These are phyloP conservation scores for Rhizopogon roseolus DNA, from an alignment of 768 basidiomycete species.

Conservation along the genomic window DNA sequence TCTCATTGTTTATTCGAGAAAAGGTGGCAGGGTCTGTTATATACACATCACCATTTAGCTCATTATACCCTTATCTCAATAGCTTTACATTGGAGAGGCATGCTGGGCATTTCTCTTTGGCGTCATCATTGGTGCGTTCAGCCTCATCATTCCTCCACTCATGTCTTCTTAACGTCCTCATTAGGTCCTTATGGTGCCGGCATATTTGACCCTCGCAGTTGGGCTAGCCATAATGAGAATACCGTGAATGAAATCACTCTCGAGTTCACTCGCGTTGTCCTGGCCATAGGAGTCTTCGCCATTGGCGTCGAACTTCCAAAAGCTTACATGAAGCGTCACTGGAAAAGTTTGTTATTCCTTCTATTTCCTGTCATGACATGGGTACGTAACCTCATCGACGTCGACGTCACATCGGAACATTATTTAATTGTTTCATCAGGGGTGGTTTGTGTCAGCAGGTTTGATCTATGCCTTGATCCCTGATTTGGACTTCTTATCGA, in stretches of 20 bases:
- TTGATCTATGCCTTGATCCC: conserved; percentile 93
- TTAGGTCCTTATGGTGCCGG: conserved; percentile 78
- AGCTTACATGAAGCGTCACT: conserved; percentile 91
- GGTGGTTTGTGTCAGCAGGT: conserved; percentile 91
- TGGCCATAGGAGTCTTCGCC: conserved; percentile 96
- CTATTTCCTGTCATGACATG: conserved; percentile 81
- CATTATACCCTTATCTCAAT: conserved; percentile 4
- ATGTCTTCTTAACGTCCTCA: conserved; percentile 5
- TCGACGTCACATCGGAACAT: conserved; percentile 1
- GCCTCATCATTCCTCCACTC: neutral
- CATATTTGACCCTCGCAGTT: conserved; percentile 77
- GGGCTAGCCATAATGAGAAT: conserved; percentile 50
- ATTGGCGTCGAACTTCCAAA: conserved; percentile 97
- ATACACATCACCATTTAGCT: neutral
- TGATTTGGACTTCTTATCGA: conserved; percentile 81
- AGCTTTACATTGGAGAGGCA: conserved; percentile 95
- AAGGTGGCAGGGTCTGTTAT: conserved; percentile 39
- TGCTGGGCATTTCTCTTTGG: conserved; percentile 94
- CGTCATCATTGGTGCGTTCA: conserved; percentile 71
- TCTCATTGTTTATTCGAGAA: conserved; percentile 88
- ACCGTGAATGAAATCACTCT: conserved; percentile 75
- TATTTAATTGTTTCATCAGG: conserved; percentile 36
- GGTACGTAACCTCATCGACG: conserved; percentile 42
- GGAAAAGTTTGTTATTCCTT: conserved; percentile 84
- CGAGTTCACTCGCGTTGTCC: conserved; percentile 84